Evolutionary conservation across 2,329 filamentous ascomycete species (phyloP).

Genomic region (Aspergillus luchuensis): DNA sequence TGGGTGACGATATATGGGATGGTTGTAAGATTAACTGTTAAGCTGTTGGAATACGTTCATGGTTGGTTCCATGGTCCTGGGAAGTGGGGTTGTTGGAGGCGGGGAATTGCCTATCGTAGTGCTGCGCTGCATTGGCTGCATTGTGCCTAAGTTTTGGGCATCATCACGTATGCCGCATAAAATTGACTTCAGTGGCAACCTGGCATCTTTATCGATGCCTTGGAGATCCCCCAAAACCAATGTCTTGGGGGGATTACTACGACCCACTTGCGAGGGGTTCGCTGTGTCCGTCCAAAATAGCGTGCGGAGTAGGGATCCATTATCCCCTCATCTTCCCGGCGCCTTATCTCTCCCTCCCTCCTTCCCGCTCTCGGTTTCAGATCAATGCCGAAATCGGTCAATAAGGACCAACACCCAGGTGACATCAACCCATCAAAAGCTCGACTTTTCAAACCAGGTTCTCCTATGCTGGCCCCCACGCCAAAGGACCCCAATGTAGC

Average conservation of each 20-base stretch:
- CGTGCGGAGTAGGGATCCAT: neutral
- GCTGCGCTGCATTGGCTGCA: neutral
- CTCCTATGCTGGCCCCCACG: neutral
- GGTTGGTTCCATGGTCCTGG: neutral
- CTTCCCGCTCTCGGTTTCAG: neutral
- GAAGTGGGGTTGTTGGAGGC: neutral
- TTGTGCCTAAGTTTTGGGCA: neutral
- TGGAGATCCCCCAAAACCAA: neutral
- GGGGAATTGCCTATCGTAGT: neutral
- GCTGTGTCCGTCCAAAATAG: neutral
- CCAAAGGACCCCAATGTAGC: neutral
- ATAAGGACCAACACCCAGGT: neutral
- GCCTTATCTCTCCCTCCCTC: neutral
- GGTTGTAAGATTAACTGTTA: neutral
- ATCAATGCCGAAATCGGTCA: slow-evolving; percentile 1
- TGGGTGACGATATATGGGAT: neutral
- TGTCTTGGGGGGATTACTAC: no score
- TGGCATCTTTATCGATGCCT: neutral
- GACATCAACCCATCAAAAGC: neutral
- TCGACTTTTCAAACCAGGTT: neutral
- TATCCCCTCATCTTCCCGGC: neutral
- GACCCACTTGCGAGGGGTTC: neutral
- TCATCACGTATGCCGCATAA: neutral
- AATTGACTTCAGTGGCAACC: no score
- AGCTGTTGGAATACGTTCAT: neutral